These are phyloP conservation scores for Rhynchosporium secalis DNA, from an alignment of 2,329 filamentous ascomycete genomes.

Conservation along the genomic window DNA sequence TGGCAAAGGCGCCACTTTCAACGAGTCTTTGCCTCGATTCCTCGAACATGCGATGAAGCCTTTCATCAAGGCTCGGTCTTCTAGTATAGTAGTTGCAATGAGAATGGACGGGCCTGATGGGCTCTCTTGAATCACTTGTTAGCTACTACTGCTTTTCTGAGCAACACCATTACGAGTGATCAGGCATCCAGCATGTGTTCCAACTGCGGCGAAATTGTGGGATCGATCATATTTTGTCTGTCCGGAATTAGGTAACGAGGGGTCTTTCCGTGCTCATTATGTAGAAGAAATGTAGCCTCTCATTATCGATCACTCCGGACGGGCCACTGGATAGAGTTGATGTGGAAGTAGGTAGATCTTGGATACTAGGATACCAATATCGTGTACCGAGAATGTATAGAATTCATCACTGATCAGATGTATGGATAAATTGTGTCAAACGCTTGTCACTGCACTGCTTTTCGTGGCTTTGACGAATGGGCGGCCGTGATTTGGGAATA, in stretches of 20 bases:
- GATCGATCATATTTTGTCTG: background rate
- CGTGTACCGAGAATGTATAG: conserved; percentile 49
- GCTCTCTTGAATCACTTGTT: conserved; percentile 48
- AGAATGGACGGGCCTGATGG: conserved; percentile 48
- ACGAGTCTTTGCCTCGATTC: conserved; percentile 41
- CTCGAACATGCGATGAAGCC: conserved; percentile 45
- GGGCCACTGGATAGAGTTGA: conserved; percentile 51
- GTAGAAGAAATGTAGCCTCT: conserved; percentile 46
- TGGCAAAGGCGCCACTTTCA: conserved; percentile 45
- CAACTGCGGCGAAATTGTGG: conserved; percentile 19
- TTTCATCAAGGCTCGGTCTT: conserved; percentile 48
- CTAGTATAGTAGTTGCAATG: conserved; percentile 48
- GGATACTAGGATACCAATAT: conserved; percentile 33
- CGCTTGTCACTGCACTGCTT: conserved; percentile 33
- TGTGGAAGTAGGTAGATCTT: conserved; percentile 42
- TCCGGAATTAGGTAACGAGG: background rate
- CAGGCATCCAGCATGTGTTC: conserved; percentile 40
- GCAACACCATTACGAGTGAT: conserved; percentile 38
- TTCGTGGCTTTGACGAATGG: background rate
- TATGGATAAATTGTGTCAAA: conserved; percentile 47
- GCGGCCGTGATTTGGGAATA: background rate
- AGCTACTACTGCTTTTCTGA: conserved; percentile 40
- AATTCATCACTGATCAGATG: conserved; percentile 53
- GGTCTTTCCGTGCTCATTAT: conserved; percentile 29
- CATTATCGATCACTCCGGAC: conserved; percentile 46